Percentiles rank a stretch among this genome's conserved stretches.
Evolutionary conservation across 106 monocot species (phyloP).

Genomic region (Phalaenopsis aphrodite): DNA sequence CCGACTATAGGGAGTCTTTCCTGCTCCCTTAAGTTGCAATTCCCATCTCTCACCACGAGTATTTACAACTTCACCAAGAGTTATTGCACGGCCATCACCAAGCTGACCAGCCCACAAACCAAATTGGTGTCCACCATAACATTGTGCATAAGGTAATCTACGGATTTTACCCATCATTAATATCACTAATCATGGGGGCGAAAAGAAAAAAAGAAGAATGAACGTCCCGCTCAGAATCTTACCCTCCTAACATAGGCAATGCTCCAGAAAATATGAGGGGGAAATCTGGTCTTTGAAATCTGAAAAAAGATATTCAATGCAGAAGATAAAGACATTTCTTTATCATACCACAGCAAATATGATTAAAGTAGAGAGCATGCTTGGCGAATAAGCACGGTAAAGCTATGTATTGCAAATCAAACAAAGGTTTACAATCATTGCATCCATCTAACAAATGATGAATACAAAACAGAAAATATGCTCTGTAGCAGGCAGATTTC

Average conservation of each 20-base stretch:
- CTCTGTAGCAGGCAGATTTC: not conserved
- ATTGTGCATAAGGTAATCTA: constrained; percentile 88
- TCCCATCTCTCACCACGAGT: constrained; percentile 81
- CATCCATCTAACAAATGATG: not conserved
- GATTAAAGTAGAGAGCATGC: not conserved
- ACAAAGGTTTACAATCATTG: not conserved
- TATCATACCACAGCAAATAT: not conserved
- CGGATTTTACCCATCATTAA: not conserved
- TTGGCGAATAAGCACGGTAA: not conserved
- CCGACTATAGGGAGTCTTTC: constrained; percentile 93
- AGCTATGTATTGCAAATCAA: not conserved
- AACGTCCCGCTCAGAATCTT: constrained; percentile 6
- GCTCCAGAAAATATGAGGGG: constrained; percentile 87
- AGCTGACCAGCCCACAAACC: constrained; percentile 98
- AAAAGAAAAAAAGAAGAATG: not conserved
- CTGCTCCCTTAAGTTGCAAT: constrained; percentile 94
- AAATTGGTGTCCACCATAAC: constrained; percentile 99
- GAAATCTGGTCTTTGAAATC: constrained; percentile 89
- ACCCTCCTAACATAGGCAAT: constrained; percentile 72
- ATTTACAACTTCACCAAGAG: constrained; percentile 85
- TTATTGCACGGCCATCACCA: constrained; percentile 95
- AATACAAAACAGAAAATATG: not conserved
- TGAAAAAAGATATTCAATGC: constrained; percentile 18
- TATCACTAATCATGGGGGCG: not conserved
- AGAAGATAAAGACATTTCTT: not conserved